Evolutionary conservation across 148 eudicot species (phyloP).

Genomic region (Simmondsia chinensis): DNA sequence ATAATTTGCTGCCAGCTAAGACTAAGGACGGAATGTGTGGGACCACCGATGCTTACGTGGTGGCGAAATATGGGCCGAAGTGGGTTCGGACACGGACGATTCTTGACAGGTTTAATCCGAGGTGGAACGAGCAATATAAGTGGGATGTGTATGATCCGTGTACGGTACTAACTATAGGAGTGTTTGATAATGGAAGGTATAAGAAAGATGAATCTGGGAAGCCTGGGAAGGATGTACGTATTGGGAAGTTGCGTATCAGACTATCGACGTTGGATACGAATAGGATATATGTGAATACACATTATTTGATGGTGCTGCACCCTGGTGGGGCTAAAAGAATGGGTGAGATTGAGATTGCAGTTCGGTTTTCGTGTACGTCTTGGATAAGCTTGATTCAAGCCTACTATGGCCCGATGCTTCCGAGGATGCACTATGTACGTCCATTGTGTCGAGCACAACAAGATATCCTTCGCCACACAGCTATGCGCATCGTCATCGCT

Average conservation of each 20-base stretch:
- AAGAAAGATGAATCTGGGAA: constrained; percentile 29
- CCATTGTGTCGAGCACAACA: constrained; percentile 75
- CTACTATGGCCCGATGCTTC: constrained; percentile 68
- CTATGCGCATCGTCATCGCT: constrained; percentile 61
- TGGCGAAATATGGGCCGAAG: constrained; percentile 80
- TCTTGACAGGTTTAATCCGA: constrained; percentile 73
- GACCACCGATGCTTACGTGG: constrained; percentile 81
- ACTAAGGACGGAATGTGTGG: constrained; percentile 77
- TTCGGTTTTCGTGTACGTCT: constrained; percentile 70
- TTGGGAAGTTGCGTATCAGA: constrained; percentile 68
- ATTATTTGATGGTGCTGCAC: constrained; percentile 52
- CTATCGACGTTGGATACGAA: constrained; percentile 67
- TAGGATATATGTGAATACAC: constrained; percentile 45
- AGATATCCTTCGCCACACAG: constrained; percentile 66
- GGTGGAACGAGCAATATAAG: constrained; percentile 87
- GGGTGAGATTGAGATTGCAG: constrained; percentile 78
- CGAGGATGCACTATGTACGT: constrained; percentile 78
- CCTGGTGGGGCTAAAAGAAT: constrained; percentile 62
- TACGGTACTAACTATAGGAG: constrained; percentile 77
- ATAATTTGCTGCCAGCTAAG: constrained; percentile 64
- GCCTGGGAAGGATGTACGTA: constrained; percentile 44
- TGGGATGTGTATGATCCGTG: constrained; percentile 93
- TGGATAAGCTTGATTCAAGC: constrained; percentile 72
- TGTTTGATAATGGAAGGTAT: constrained; percentile 77
- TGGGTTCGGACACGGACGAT: constrained; percentile 85